Base-by-base conservation (phyloP, 495 filamentous ascomycete genomes). In the Aspergillus egyptiacus region DNA sequence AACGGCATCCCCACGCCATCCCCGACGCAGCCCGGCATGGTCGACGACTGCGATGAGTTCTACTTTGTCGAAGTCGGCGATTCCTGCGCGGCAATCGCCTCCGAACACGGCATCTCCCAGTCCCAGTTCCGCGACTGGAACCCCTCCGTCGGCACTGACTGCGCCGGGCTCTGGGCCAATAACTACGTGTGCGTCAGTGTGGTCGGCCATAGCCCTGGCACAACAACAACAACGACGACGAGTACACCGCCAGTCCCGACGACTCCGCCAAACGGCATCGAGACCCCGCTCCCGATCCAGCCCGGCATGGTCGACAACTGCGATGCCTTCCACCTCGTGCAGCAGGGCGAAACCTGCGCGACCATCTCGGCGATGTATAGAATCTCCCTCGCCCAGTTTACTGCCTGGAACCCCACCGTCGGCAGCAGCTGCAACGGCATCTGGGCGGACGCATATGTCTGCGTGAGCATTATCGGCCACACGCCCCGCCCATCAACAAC, bases 41-140 rank as follows among this genome's bases (percentile, higher is more conserved):
- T 11, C 2, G 5, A 7, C 24, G 22, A 8, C 22, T 41, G 38
- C n/a, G 11, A 25, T 2, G 23, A 42, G 19, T 51, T 34, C 38
- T 22, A 51, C 33, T 6, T 44, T 1, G 48, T 51, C 3, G 25
- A 31, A 9, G 28, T 2, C 6, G 48, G 41, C 3, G 41, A 52
- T 13, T 5, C 13, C 11, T 52, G 50, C 27, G 25, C 11, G 7
- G 15, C n/a, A 2, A 45, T 51, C 7, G 39, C 39, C 6, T 4
- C n/a, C 18, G n/a, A 45, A 0, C 22, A 28, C 10, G 39, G 31
- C 5, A 45, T 51, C 20, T 22, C 49, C 24, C 25, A 30, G 1
- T 28, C 39, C 5, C 7, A 45, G 17, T 46, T 51, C 22, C n/a
- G 35, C 9, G 30, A 6, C 11, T 51, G 49, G 49, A 51, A 51